Conservation (phyloP, 345 rosid genomes). For the Brassica juncea region DNA sequence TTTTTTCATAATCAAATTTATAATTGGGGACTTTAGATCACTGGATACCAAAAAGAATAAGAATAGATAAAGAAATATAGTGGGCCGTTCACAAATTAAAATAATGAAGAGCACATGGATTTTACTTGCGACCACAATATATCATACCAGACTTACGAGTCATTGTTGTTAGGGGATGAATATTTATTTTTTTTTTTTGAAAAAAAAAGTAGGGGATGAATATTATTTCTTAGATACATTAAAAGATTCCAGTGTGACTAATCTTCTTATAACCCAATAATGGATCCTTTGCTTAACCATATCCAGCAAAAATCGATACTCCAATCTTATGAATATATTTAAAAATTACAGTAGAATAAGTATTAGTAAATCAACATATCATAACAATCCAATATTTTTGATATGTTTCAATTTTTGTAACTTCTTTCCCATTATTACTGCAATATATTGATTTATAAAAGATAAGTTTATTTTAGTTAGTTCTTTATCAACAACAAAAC, state of each 20-base stretch:
- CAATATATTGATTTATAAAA: background rate
- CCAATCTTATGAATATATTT: background rate
- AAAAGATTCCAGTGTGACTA: background rate
- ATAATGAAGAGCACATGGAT: slow-evolving; percentile 16
- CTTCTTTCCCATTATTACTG: background rate
- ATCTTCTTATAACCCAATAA: slow-evolving; percentile 1
- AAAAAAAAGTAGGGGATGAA: background rate
- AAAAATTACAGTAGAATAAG: background rate
- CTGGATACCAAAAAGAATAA: background rate
- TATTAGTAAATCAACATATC: background rate
- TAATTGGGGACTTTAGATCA: background rate
- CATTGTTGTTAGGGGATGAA: slow-evolving; percentile 1
- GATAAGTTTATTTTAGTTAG: background rate
- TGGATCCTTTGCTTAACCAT: slow-evolving; percentile 4
- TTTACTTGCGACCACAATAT: background rate
- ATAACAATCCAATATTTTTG: background rate
- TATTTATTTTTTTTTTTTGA: background rate
- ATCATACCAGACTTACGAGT: background rate
- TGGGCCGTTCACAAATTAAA: slow-evolving; percentile 1
- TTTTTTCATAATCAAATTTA: too few species aligned
- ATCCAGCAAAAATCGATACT: slow-evolving; percentile 1
- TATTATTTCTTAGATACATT: background rate
- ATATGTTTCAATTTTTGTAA: background rate
- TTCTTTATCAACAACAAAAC: background rate
- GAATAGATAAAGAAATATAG: background rate